These are phyloP conservation scores for Nymphaea colorata DNA, from an alignment of 164 flowering plant genomes.

Conservation along the genomic window DNA sequence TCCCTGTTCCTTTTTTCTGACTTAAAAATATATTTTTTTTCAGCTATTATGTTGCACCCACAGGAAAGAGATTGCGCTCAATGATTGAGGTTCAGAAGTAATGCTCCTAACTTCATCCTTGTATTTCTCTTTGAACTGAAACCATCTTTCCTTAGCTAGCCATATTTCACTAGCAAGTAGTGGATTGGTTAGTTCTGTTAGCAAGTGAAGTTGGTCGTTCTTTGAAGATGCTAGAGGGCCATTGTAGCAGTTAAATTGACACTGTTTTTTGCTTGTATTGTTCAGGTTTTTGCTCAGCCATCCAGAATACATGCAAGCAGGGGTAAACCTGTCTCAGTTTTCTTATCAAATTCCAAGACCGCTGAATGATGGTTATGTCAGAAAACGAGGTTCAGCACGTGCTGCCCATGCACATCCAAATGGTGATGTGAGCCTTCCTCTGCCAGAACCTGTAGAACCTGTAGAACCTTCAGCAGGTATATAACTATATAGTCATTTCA, in stretches of 20 bases:
- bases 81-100: slow-evolving; percentile 76
- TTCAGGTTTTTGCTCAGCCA: slow-evolving; percentile 50
- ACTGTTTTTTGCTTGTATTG: neutral
- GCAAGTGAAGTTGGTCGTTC: too few relatives aligned
- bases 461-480: neutral
- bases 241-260: neutral
- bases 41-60: slow-evolving; percentile 79
- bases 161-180: too few relatives aligned
- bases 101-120: slow-evolving; percentile 3
- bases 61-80: slow-evolving; percentile 79
- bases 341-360: slow-evolving; percentile 86
- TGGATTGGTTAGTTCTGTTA: too few relatives aligned
- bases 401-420: neutral
- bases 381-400: slow-evolving; percentile 30
- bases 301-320: slow-evolving; percentile 44
- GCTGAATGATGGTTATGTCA: slow-evolving; percentile 65
- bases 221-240: too few relatives aligned
- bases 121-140: neutral
- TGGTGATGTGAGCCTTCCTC: neutral
- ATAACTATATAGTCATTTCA: neutral
- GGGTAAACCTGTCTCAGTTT: slow-evolving; percentile 48
- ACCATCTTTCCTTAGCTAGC: neutral
- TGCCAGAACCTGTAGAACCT: neutral
- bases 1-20: neutral
- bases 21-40: neutral